Conservation (phyloP, 176 grass and related monocot species). For the Cocos nucifera region DNA sequence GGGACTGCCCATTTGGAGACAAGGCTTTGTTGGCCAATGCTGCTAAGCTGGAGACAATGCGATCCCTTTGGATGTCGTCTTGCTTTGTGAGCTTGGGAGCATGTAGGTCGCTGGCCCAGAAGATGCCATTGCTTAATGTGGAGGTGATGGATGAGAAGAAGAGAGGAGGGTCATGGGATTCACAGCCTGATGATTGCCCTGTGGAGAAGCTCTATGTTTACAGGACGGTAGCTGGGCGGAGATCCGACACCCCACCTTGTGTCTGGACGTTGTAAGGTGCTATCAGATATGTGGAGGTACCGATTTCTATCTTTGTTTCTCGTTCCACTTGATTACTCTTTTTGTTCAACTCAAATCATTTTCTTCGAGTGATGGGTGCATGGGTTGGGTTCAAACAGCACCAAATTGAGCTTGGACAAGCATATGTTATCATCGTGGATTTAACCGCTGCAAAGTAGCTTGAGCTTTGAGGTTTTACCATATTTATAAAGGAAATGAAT, state of each 20-base stretch:
- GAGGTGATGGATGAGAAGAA: slow-evolving; percentile 41
- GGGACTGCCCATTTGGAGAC: slow-evolving; percentile 61
- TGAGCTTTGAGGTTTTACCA: no score
- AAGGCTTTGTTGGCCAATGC: slow-evolving; percentile 29
- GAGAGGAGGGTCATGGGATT: slow-evolving; percentile 9
- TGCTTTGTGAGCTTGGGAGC: slow-evolving; percentile 49
- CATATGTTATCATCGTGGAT: no score
- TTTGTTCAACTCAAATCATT: no score
- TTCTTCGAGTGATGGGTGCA: no score
- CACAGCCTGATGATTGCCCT: slow-evolving; percentile 3
- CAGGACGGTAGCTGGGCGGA: slow-evolving; percentile 42
- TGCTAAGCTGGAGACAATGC: slow-evolving; percentile 47
- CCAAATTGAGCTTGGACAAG: no score
- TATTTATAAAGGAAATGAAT: no score
- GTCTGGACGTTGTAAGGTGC: slow-evolving; percentile 26
- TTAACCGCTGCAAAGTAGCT: no score
- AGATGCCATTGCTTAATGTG: slow-evolving; percentile 49
- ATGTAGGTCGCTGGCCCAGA: slow-evolving; percentile 49
- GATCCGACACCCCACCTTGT: slow-evolving; percentile 47
- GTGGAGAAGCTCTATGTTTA: slow-evolving; percentile 67
- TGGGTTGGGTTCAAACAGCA: no score
- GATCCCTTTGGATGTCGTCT: slow-evolving; percentile 67
- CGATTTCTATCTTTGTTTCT: no score
- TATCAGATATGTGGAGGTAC: no score
- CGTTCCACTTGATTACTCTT: no score